phyloP scores from a whole-genome alignment of 768 basidiomycete genomes.

The Roridomyces roridus region DNA sequence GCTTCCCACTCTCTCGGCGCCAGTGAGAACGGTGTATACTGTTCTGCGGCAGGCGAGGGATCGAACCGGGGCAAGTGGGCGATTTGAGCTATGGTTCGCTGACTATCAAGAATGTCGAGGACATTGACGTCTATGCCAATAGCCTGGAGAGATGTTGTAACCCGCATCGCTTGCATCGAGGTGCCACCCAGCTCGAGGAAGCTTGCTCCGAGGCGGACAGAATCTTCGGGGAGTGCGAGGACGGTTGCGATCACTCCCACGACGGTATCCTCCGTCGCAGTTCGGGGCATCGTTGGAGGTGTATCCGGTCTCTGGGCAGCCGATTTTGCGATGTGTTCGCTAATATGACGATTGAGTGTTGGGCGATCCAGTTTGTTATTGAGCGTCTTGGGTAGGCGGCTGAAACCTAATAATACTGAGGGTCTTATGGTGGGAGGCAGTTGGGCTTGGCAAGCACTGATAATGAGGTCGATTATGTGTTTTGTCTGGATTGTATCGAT shows the following conservation, averaged over 20 bases:
- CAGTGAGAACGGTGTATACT: neutral
- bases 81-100: neutral
- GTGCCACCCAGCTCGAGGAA: slow-evolving; percentile 7
- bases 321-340: neutral
- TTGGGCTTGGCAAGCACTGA: neutral
- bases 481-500: neutral
- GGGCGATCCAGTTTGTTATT: neutral
- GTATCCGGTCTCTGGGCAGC: neutral
- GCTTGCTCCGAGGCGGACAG: neutral
- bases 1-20: slow-evolving; percentile 1
- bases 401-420: neutral
- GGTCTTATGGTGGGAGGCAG: neutral
- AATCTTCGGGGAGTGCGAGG: neutral
- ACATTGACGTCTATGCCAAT: neutral
- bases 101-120: neutral
- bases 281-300: neutral
- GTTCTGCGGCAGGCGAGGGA: neutral
- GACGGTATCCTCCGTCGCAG: neutral
- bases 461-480: neutral
- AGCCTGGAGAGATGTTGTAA: neutral
- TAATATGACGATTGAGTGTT: neutral
- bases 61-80: neutral
- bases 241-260: neutral
- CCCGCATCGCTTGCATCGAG: slow-evolving; percentile 1
- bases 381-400: neutral